A percentile compares a stretch with the other conserved stretches of the same genome.
These are phyloP conservation scores for Uncinocarpus reesii DNA, from an alignment of 2,329 filamentous ascomycete genomes.

Conservation along the genomic window DNA sequence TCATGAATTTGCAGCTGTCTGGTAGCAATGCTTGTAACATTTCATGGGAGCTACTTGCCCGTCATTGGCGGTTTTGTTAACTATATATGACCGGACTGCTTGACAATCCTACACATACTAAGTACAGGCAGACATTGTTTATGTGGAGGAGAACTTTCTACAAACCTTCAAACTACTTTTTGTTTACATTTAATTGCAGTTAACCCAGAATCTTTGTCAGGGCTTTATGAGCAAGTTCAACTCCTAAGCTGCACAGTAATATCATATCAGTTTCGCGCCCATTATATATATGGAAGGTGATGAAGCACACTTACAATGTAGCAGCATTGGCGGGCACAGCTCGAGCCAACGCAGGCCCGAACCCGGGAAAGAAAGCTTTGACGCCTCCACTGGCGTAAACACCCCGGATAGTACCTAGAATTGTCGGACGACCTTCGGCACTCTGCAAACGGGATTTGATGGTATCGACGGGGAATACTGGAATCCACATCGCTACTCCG, in stretches of 20 bases:
- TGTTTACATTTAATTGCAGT: no score
- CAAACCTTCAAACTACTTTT: no score
- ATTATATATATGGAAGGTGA: neutral
- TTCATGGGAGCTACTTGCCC: no score
- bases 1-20: no score
- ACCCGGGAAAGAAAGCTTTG: slow-evolving; percentile 93
- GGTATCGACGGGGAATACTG: slow-evolving; percentile 94
- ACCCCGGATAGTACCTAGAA: slow-evolving; percentile 67
- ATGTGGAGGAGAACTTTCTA: no score
- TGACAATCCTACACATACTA: no score
- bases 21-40: no score
- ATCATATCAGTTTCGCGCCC: slow-evolving; percentile 15
- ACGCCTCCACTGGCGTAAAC: slow-evolving; percentile 75
- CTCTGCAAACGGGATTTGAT: slow-evolving; percentile 92
- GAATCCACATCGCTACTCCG: slow-evolving; percentile 98
- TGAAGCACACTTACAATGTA: slow-evolving; percentile 53
- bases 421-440: slow-evolving; percentile 70
- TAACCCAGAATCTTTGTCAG: no score
- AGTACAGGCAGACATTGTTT: no score
- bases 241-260: slow-evolving; percentile 31
- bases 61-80: no score
- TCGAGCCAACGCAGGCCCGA: slow-evolving; percentile 81
- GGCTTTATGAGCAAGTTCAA: slow-evolving; percentile 42
- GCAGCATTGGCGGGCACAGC: slow-evolving; percentile 95
- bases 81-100: no score